Conservation (phyloP, 2,329 filamentous ascomycete genomes). For the Diplocarpon rosae region DNA sequence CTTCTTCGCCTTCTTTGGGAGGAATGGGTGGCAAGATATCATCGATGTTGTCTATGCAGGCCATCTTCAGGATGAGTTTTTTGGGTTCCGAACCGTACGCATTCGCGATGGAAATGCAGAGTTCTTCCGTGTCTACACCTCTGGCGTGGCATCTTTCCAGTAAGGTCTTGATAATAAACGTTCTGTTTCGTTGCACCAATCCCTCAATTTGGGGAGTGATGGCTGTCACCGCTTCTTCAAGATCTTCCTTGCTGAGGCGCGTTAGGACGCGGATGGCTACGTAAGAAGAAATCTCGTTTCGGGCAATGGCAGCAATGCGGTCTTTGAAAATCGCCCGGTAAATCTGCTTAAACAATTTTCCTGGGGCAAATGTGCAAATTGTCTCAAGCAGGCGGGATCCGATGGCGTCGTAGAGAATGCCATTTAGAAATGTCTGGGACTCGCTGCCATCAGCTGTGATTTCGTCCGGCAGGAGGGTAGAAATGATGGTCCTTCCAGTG, state of each 20-base stretch:
- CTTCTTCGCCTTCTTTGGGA: slow-evolving; percentile 24
- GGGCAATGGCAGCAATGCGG: slow-evolving; percentile 67
- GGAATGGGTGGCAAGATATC: slow-evolving; percentile 35
- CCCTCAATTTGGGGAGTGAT: slow-evolving; percentile 63
- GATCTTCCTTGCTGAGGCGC: slow-evolving; percentile 75
- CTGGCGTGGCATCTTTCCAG: slow-evolving; percentile 74
- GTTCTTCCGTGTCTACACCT: slow-evolving; percentile 40
- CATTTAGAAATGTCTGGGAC: slow-evolving; percentile 70
- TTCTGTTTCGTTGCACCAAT: slow-evolving; percentile 64
- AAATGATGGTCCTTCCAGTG: slow-evolving; percentile 47
- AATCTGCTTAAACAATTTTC: slow-evolving; percentile 82
- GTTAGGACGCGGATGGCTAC: slow-evolving; percentile 75
- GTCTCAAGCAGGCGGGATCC: slow-evolving; percentile 85
- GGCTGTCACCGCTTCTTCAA: slow-evolving; percentile 59
- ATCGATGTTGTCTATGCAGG: slow-evolving; percentile 43
- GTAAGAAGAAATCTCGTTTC: slow-evolving; percentile 85
- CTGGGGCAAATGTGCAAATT: slow-evolving; percentile 68
- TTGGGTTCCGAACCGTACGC: slow-evolving; percentile 40
- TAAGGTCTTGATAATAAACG: slow-evolving; percentile 68
- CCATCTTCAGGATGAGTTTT: slow-evolving; percentile 46
- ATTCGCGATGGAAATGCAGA: slow-evolving; percentile 43
- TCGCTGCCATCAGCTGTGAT: slow-evolving; percentile 63
- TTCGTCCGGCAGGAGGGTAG: slow-evolving; percentile 68
- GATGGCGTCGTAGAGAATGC: slow-evolving; percentile 79
- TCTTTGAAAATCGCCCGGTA: slow-evolving; percentile 72